A percentile compares a stretch with the other conserved stretches of the same genome.
These are phyloP conservation scores for Skeletonema menzelii DNA, from an alignment of 108 stramenopile species.

Conservation along the genomic window DNA sequence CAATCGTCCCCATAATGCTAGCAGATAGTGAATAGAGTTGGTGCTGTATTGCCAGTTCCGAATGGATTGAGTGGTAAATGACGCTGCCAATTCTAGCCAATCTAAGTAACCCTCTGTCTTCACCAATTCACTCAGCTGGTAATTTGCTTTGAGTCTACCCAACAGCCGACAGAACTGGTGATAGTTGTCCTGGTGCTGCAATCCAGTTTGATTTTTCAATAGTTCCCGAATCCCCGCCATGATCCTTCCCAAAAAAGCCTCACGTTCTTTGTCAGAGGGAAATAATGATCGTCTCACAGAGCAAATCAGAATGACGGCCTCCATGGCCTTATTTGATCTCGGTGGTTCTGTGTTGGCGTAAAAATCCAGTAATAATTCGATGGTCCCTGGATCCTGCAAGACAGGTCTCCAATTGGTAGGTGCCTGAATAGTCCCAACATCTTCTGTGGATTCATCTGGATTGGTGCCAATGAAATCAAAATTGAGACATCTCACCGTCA, in stretches of 20 bases:
- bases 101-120: conserved; percentile 93
- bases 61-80: conserved; percentile 92
- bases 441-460: conserved; percentile 97
- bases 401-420: conserved; percentile 92
- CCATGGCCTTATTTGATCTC: conserved; percentile 89
- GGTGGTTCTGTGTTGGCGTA: conserved; percentile 95
- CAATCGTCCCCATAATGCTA: conserved; percentile 94
- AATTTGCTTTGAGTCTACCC: conserved; percentile 96
- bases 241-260: conserved; percentile 84
- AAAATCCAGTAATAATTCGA: conserved; percentile 91
- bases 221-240: conserved; percentile 90
- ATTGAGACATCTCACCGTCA: conserved; percentile 86
- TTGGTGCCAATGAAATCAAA: conserved; percentile 99
- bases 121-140: conserved; percentile 95
- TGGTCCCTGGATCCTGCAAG: conserved; percentile 86
- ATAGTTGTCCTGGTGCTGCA: conserved; percentile 96
- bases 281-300: conserved; percentile 93
- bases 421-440: conserved; percentile 97
- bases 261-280: conserved; percentile 92
- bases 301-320: conserved; percentile 88
- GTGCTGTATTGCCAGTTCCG: conserved; percentile 96
- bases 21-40: conserved; percentile 96
- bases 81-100: conserved; percentile 91
- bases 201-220: conserved; percentile 88
- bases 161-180: conserved; percentile 97